Evolutionary conservation across 176 grass and related monocot genomes (phyloP).

Genomic region (Oryza australiensis): DNA sequence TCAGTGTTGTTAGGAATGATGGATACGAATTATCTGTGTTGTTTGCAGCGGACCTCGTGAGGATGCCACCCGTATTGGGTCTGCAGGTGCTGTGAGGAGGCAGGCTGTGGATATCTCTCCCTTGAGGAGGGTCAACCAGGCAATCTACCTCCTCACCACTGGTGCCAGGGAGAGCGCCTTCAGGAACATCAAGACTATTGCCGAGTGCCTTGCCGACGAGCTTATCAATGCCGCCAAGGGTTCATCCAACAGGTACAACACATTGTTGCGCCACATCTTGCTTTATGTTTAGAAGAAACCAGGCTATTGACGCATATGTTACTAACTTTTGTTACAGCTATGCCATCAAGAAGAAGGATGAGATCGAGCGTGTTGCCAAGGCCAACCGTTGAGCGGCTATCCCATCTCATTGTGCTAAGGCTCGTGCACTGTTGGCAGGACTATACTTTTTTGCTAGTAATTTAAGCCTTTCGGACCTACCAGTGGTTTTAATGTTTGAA

Average conservation of each 20-base stretch:
- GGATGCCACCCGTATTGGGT: constrained; percentile 75
- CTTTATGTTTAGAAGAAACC: background rate
- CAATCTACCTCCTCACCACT: constrained; percentile 68
- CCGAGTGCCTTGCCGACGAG: constrained; percentile 75
- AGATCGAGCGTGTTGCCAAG: constrained; percentile 54
- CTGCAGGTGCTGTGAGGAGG: constrained; percentile 63
- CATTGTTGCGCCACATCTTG: background rate
- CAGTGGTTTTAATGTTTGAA: background rate
- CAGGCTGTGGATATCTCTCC: constrained; percentile 87
- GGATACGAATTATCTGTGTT: background rate
- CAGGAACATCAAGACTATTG: constrained; percentile 73
- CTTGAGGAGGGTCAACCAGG: constrained; percentile 62
- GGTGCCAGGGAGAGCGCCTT: constrained; percentile 76
- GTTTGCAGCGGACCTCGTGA: constrained; percentile 51
- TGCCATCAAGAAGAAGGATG: constrained; percentile 55
- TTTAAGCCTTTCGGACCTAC: background rate
- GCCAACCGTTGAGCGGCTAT: constrained; percentile 34
- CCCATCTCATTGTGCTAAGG: background rate
- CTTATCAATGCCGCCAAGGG: constrained; percentile 74
- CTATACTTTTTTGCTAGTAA: background rate
- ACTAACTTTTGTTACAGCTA: background rate
- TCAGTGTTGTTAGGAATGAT: background rate
- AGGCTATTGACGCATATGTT: background rate
- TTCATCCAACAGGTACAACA: constrained; percentile 61
- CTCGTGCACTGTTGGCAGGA: background rate